Evolutionary conservation across 179 eudicot species (phyloP), one percentile per base, ranked within the genome.

Genomic region (Sideroxylon spinosum): DNA sequence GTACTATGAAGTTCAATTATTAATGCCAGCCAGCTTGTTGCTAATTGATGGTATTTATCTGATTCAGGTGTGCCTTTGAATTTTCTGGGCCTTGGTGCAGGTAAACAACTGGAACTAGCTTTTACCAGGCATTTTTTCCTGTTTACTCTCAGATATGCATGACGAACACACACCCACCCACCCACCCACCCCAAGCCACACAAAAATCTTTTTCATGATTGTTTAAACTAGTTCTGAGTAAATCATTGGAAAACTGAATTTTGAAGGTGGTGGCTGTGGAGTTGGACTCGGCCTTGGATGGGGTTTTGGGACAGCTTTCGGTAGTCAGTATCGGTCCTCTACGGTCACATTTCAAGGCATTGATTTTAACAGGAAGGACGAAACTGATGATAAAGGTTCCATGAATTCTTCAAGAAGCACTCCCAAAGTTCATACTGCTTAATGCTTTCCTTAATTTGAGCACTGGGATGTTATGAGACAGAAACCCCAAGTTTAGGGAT

Each of bases 201-300:
- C 10, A 71, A 23, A 23, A 50, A n/a, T 23, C 0, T 52, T 3
- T 72, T 23, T 72, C 9, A 60, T 48, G 19, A 17, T 65, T 49
- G n/a, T 25, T 22, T 66, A n/a, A 46, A 4, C 14, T 49, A 62
- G 46, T 61, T 44, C 52, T 17, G 22, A 11, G 9, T 22, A 60
- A 68, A 9, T 77, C 57, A 37, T 69, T 46, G 1, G 32, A 53
- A 9, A 71, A 17, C 66, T 74, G 65, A 71, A 74, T 55, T 74
- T 32, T 78, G 77, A 84, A 90, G 97, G 97, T 73, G 93, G 97
- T 49, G 97, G 97, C 29, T 91, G 97, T 82, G 97, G 97, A 72
- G 85, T 91, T 74, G 97, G 97, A 65, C 82, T 91, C 13, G 97
- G 97, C 79, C 88, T 91, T 61, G 97, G 97, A 65, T 90, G 97